Evolutionary conservation across 1,284 basidiomycete species (phyloP).

Genomic region (Trichosporon ovoides): DNA sequence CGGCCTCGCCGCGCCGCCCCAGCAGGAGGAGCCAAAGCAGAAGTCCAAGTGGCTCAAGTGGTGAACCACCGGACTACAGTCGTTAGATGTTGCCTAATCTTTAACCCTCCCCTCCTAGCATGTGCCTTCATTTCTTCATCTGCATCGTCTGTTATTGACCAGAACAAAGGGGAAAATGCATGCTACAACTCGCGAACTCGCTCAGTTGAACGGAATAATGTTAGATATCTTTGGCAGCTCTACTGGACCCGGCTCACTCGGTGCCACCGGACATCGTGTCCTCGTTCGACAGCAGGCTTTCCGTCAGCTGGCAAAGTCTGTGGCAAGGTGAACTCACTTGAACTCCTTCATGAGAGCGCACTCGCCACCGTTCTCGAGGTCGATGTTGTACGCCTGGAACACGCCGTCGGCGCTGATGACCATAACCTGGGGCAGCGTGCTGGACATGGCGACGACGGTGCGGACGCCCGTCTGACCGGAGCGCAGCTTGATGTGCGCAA

Average conservation of each 20-base stretch:
- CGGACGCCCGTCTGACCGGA: conserved; percentile 60
- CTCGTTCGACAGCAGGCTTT: conserved; percentile 17
- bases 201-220: not conserved
- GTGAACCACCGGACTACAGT: not conserved
- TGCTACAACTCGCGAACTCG: conserved; percentile 10
- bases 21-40: not conserved
- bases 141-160: not conserved
- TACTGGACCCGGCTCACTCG: conserved; percentile 2
- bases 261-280: conserved; percentile 15
- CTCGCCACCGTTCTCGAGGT: conserved; percentile 93
- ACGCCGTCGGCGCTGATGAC: conserved; percentile 92
- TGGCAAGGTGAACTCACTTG: conserved; percentile 48
- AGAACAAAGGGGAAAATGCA: not conserved
- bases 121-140: not conserved
- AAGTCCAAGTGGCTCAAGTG: conserved; percentile 6
- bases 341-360: conserved; percentile 93
- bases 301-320: not conserved
- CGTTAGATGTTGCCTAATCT: not conserved
- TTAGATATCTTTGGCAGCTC: not conserved
- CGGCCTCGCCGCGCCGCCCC: not conserved
- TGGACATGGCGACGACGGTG: conserved; percentile 78
- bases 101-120: not conserved
- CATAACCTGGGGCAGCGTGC: conserved; percentile 90
- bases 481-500: conserved; percentile 87
- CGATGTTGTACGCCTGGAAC: conserved; percentile 93